Evolutionary conservation across 2,329 filamentous ascomycete species (phyloP), one percentile per base, ranked within the genome.

Genomic region (Calycina herbarum): DNA sequence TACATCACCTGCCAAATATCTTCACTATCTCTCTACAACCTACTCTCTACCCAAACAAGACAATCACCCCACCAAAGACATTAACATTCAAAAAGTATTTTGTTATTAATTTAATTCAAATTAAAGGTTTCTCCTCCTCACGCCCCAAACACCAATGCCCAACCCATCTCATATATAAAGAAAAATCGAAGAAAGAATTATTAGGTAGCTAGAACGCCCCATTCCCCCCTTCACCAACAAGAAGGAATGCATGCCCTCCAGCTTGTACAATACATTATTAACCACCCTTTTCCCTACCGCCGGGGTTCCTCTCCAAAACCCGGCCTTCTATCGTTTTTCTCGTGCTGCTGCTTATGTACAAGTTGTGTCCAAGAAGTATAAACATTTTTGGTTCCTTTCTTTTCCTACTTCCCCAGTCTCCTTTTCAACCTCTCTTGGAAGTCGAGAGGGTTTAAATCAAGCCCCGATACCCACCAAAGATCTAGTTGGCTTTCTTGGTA

Each of bases 401-500:
- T 33, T 57, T 33, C 7, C n/a, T 8, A 3, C 45, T n/a, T 17
- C 15, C 42, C 42, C 1, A 45, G 8, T 13, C 20, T 20, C 20
- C 20, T 20, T 20, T 20, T 20, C 20, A 20, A 20, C 20, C 20
- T 20, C 20, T 20, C 20, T 1, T 20, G 20, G 20, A 20, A 20
- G 20, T 20, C 20, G 20, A 1, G 20, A 51, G 27, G n/a, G 11
- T 51, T 51, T 51, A 6, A 11, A 24, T 51, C n/a, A 27, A 51
- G 45, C 10, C 45, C 4, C n/a, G 8, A 24, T 24, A 24, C n/a
- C 11, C 5, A 15, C 20, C 45, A 51, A 27, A 27, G 2, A 62
- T 57, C 33, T 57, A 66, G 42, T 62, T 66, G 29, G 40, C 60
- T 40, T 66, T 66, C 60, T 66, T 66, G n/a, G 33, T 24, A 24